Percentiles rank a stretch among this genome's conserved stretches.
Evolutionary conservation across 106 monocot genomes (phyloP).

Genomic region (Allium fistulosum): DNA sequence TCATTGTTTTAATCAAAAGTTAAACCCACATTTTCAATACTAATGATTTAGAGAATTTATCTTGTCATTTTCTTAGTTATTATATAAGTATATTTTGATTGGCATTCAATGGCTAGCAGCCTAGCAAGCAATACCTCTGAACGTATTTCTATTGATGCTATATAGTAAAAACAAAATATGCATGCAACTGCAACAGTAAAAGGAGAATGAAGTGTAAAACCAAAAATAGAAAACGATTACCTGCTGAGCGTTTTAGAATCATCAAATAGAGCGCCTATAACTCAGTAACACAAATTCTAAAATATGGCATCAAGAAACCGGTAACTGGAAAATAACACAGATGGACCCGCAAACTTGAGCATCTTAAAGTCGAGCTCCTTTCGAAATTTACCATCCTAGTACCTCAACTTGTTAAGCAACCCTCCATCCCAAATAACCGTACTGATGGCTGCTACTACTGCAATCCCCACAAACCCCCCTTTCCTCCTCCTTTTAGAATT

Average conservation of each 20-base stretch:
- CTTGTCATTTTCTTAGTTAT: no score
- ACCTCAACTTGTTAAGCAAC: constrained; percentile 67
- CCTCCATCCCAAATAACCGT: constrained; percentile 87
- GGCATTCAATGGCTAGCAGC: no score
- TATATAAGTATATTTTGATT: neutral
- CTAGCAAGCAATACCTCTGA: no score
- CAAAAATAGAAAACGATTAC: constrained; percentile 1
- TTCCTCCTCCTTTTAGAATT: constrained; percentile 33
- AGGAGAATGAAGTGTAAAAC: no score
- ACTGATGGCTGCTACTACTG: constrained; percentile 43
- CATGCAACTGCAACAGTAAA: no score
- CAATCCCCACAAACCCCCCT: constrained; percentile 62
- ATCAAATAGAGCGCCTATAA: constrained; percentile 65
- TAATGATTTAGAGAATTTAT: no score
- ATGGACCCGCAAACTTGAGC: constrained; percentile 68
- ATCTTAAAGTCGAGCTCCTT: constrained; percentile 60
- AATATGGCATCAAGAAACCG: constrained; percentile 86
- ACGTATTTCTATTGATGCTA: no score
- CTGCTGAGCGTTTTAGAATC: constrained; percentile 81
- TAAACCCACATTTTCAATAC: no score
- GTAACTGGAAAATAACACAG: constrained; percentile 77
- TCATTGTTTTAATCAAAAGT: no score
- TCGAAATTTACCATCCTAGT: constrained; percentile 28
- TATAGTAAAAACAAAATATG: no score
- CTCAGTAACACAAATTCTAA: constrained; percentile 78